Evolutionary conservation across 2,329 filamentous ascomycete species (phyloP).

Genomic region (Monosporascus sp.): DNA sequence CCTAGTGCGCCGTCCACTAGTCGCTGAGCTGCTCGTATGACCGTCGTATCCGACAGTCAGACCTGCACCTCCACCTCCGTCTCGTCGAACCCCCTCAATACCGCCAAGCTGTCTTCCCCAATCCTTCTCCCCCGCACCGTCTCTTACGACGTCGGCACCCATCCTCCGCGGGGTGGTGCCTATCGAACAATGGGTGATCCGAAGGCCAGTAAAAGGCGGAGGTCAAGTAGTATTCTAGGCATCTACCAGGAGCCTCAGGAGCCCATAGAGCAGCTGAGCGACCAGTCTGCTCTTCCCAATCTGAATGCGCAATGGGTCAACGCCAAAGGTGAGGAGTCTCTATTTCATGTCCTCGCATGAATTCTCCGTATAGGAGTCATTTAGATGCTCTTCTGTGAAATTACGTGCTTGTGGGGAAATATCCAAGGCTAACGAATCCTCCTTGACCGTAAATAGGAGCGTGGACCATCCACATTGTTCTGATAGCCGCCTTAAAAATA

Average conservation of each 20-base stretch:
- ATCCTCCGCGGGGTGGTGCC: conserved; percentile 56
- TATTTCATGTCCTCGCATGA: not conserved
- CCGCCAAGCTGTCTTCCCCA: conserved; percentile 94
- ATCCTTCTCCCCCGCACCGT: conserved; percentile 82
- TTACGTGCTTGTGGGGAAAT: not conserved
- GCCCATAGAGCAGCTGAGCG: conserved; percentile 94
- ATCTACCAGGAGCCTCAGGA: conserved; percentile 97
- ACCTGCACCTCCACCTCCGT: conserved; percentile 14
- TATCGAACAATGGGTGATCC: conserved; percentile 55
- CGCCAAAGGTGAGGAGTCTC: conserved; percentile 73
- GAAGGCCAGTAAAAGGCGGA: conserved; percentile 72
- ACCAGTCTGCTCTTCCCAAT: conserved; percentile 91
- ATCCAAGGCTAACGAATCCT: not conserved
- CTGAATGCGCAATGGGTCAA: conserved; percentile 99
- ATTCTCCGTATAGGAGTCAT: not conserved
- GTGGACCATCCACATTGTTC: conserved; percentile 94
- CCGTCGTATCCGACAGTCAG: conserved; percentile 10
- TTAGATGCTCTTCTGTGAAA: conserved; percentile 8
- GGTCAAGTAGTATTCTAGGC: conserved; percentile 86
- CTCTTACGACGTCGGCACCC: conserved; percentile 81
- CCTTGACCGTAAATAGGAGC: conserved; percentile 56
- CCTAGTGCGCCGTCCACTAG: conserved; percentile 1
- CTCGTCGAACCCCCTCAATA: conserved; percentile 46
- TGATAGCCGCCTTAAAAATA: conserved; percentile 89
- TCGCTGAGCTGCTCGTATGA: conserved; percentile 12